Conservation (phyloP, 2,329 filamentous ascomycete species). For the Neofusicoccum umdonicola region DNA sequence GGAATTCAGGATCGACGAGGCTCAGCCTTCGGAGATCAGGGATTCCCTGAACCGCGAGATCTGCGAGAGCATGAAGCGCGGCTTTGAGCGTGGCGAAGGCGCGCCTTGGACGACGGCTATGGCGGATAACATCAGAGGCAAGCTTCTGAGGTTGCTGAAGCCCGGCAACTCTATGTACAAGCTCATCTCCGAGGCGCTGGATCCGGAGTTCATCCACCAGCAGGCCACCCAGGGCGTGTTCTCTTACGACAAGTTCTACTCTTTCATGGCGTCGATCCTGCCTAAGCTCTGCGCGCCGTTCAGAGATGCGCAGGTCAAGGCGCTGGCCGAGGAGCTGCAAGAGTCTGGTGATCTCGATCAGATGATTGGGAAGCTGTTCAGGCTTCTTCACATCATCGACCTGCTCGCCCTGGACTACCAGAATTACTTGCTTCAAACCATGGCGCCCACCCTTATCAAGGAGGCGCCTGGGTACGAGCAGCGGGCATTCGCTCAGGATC, state of each 20-base stretch:
- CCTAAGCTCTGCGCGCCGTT: constrained; percentile 79
- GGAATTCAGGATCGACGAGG: constrained; percentile 67
- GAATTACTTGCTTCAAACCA: constrained; percentile 73
- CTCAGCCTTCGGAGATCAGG: constrained; percentile 56
- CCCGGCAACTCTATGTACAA: constrained; percentile 70
- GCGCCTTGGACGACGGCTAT: constrained; percentile 69
- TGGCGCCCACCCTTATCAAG: constrained; percentile 68
- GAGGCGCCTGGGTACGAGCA: constrained; percentile 72
- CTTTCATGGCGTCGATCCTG: constrained; percentile 70
- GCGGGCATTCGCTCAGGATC: constrained; percentile 65
- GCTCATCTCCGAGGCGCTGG: constrained; percentile 72
- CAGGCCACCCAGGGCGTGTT: constrained; percentile 72
- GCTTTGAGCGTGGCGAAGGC: constrained; percentile 63
- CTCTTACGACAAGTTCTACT: constrained; percentile 78
- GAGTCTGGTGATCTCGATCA: constrained; percentile 52
- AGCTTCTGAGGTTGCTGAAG: constrained; percentile 69
- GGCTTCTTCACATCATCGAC: constrained; percentile 72
- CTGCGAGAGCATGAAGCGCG: constrained; percentile 60
- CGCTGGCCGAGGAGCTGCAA: constrained; percentile 60
- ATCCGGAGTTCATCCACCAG: constrained; percentile 66
- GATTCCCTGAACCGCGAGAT: constrained; percentile 60
- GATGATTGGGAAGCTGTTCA: constrained; percentile 73
- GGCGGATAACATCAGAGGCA: constrained; percentile 67
- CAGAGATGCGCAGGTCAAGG: constrained; percentile 72
- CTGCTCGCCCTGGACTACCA: constrained; percentile 77